Conservation (phyloP, 371 early-diverging fungal genomes). For the Mortierella sp. region DNA sequence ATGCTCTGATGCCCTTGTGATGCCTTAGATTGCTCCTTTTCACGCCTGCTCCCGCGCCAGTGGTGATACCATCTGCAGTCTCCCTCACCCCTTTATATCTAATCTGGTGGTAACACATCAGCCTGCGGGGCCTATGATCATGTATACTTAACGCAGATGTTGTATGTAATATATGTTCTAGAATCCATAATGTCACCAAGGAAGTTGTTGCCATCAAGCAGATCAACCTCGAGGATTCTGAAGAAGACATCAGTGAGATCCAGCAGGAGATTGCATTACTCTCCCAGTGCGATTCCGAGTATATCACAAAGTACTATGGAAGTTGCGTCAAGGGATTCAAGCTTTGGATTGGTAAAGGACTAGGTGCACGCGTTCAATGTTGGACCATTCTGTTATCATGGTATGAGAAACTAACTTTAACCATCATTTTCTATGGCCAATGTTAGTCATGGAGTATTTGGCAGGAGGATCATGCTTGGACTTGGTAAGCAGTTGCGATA, state of each 20-base stretch:
- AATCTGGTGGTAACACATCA: no score
- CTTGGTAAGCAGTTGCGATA: slow-evolving; percentile 64
- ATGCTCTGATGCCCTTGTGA: slow-evolving; percentile 26
- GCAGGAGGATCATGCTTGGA: slow-evolving; percentile 91
- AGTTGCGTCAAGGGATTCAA: slow-evolving; percentile 85
- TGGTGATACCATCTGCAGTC: background rate
- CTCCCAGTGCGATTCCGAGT: slow-evolving; percentile 90
- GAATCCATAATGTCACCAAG: slow-evolving; percentile 81
- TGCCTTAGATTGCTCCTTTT: slow-evolving; percentile 23
- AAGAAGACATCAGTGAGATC: slow-evolving; percentile 98
- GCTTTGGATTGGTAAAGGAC: slow-evolving; percentile 79
- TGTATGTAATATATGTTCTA: slow-evolving; percentile 30
- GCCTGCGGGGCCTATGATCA: no score
- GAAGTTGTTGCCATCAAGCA: slow-evolving; percentile 91
- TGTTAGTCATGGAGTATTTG: slow-evolving; percentile 60
- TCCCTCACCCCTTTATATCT: background rate
- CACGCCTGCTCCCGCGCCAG: no score
- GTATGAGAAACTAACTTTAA: no score
- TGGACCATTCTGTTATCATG: no score
- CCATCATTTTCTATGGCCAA: background rate
- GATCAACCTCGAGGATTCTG: slow-evolving; percentile 92
- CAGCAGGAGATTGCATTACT: slow-evolving; percentile 96
- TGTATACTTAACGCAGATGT: no score
- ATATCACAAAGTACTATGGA: slow-evolving; percentile 90
- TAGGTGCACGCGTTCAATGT: background rate